Base-by-base conservation (phyloP, 1,284 basidiomycete genomes). In the Cryptococcus sp. region DNA sequence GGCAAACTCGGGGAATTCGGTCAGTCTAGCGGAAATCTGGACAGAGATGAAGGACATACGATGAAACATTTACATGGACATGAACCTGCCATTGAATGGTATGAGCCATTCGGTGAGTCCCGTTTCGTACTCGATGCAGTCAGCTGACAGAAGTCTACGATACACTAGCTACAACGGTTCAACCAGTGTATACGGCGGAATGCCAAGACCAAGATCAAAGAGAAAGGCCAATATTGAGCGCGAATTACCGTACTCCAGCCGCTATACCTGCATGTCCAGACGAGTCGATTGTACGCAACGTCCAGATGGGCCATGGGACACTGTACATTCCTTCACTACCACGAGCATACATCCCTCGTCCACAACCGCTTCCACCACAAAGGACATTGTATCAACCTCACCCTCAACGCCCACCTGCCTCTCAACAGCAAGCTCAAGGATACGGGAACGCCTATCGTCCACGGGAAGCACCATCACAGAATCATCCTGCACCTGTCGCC, bases 31-130 rank as follows among this genome's bases (percentile, higher is more conserved):
- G 64, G 64, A 43, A 45, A 66, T 16, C 41, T 70, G 28, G 62
- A 67, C 16, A 16, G 18, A 39, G 36, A 39, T n/a, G 36, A 39
- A 16, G 36, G 36, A 4, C 36, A 39, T 19, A 39, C 36, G 7
- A 39, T 39, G 36, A 16, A 19, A 39, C 36, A 39, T 16, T 14
- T 39, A 19, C 16, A 16, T 16, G 36, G 14, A 19, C 16, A 19
- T 19, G 36, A 19, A 16, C 36, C 36, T 14, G 36, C 14, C n/a
- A 61, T 67, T 11, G 63, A 66, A 10, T 73, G 70, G 70, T 65
- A 64, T 45, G 63, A 66, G 34, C 69, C 63, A 1, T 18, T 21
- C n/a, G 45, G 58, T 63, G 36, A 59, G 61, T 16, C 14, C 18
- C 36, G 16, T 19, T 39, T 16, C 18, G 36, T 14, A 4, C 36